These are phyloP conservation scores for Adenanthera pavonina DNA, from an alignment of 306 rosid species.

Conservation along the genomic window DNA sequence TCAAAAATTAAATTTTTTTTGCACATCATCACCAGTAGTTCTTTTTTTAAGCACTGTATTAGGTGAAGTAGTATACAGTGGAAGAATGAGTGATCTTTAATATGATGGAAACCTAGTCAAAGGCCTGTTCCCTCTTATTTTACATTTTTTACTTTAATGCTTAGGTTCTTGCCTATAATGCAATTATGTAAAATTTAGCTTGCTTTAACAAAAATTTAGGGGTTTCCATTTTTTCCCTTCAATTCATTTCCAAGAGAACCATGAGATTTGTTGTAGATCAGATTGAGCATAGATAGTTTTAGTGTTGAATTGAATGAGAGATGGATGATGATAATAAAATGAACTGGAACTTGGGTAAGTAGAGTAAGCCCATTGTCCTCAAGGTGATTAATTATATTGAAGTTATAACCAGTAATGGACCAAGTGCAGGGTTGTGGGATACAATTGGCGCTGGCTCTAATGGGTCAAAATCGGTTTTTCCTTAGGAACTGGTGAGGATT, in stretches of 20 bases:
- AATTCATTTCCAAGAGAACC: not conserved
- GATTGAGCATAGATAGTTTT: not conserved
- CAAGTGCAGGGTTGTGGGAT: not conserved
- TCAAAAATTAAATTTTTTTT: not conserved
- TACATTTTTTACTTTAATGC: not conserved
- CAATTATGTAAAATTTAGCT: not conserved
- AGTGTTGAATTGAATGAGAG: not conserved
- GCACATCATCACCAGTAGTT: constrained; percentile 16
- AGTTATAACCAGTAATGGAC: not conserved
- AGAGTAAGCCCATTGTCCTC: not conserved
- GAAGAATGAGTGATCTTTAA: no score
- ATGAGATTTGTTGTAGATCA: not conserved
- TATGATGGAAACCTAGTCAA: not conserved
- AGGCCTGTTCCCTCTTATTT: not conserved
- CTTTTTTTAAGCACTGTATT: not conserved
- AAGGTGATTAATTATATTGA: not conserved
- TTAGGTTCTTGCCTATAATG: not conserved
- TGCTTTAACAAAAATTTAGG: not conserved
- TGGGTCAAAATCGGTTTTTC: not conserved
- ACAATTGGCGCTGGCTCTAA: not conserved
- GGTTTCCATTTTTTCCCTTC: not conserved
- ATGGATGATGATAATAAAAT: not conserved
- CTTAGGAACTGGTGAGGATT: not conserved
- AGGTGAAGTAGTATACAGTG: not conserved
- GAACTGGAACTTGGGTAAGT: not conserved